These are phyloP conservation scores for Fusarium nematophilum DNA, from an alignment of 2,329 filamentous ascomycete genomes.

Conservation along the genomic window DNA sequence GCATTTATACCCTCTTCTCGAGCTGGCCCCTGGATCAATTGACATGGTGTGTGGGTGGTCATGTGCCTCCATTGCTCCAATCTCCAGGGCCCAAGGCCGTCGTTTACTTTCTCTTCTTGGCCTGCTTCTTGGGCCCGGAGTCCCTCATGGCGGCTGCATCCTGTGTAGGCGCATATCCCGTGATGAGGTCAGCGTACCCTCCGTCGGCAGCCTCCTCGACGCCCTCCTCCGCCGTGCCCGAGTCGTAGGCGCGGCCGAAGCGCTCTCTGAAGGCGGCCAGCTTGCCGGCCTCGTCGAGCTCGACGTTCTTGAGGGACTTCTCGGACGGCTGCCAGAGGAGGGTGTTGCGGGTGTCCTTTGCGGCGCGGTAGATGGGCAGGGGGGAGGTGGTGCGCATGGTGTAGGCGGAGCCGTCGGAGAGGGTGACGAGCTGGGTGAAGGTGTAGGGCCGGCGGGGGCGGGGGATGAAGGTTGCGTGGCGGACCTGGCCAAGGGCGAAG, in stretches of 20 bases:
- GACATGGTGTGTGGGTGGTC: background rate
- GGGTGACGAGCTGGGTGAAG: conserved; percentile 95
- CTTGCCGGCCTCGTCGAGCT: conserved; percentile 94
- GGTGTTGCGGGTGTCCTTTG: conserved; percentile 90
- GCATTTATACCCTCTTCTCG: conserved; percentile 21
- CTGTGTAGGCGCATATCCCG: conserved; percentile 57
- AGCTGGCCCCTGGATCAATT: background rate
- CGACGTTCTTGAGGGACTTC: conserved; percentile 84
- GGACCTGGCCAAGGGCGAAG: conserved; percentile 66
- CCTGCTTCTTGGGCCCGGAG: conserved; percentile 55
- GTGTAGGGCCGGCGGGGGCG: conserved; percentile 94
- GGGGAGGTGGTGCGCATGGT: conserved; percentile 83
- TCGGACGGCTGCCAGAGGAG: conserved; percentile 90
- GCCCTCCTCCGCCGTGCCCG: conserved; percentile 51
- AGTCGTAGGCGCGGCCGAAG: conserved; percentile 88
- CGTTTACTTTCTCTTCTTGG: conserved; percentile 61
- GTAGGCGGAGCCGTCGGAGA: conserved; percentile 90
- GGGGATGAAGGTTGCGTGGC: conserved; percentile 85
- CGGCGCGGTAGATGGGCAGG: conserved; percentile 65
- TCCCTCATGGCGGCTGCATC: conserved; percentile 51
- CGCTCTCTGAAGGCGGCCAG: conserved; percentile 85
- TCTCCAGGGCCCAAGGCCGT: background rate
- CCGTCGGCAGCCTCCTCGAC: conserved; percentile 40
- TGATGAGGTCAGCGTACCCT: conserved; percentile 59
- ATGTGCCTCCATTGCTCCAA: conserved; percentile 2